These are phyloP conservation scores for Globisporangium carolinianum DNA, from an alignment of 352 stramenopile species.

Conservation along the genomic window DNA sequence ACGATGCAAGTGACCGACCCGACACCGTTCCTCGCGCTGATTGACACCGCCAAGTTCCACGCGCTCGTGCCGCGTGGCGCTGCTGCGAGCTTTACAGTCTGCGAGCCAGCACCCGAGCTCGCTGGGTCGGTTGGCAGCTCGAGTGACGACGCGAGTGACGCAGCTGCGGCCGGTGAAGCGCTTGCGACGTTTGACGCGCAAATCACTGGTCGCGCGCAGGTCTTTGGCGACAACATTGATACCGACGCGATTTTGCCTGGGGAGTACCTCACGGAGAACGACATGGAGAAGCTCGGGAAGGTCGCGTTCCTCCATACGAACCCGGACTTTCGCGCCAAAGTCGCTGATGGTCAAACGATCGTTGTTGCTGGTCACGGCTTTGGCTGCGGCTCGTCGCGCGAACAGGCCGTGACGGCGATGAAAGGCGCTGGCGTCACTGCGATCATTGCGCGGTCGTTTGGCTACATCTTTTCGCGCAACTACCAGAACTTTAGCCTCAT, in stretches of 20 bases:
- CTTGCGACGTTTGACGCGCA: conserved; percentile 39
- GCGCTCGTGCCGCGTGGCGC: conserved; percentile 46
- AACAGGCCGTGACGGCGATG: conserved; percentile 77
- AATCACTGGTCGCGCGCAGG: conserved; percentile 66
- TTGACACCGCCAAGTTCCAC: conserved; percentile 66
- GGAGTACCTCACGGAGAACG: conserved; percentile 79
- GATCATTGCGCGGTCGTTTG: conserved; percentile 79
- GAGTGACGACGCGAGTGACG: conserved; percentile 9
- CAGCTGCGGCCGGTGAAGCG: conserved; percentile 16
- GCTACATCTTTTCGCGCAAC: conserved; percentile 86
- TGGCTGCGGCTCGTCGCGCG: conserved; percentile 76
- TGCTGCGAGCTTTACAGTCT: conserved; percentile 32
- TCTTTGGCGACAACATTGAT: conserved; percentile 88
- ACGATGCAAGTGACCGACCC: conserved; percentile 75
- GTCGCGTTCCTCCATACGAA: conserved; percentile 82
- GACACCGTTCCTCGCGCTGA: conserved; percentile 61
- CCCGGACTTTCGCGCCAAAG: conserved; percentile 82
- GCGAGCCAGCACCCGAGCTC: conserved; percentile 50
- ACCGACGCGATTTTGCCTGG: conserved; percentile 83
- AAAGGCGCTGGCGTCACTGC: conserved; percentile 77
- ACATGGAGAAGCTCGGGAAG: conserved; percentile 79
- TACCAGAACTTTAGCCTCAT: conserved; percentile 84
- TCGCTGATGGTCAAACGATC: conserved; percentile 59
- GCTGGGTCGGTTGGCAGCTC: conserved; percentile 3
- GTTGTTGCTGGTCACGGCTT: conserved; percentile 78